phyloP scores from a whole-genome alignment of 2,329 filamentous ascomycete genomes.

The Tolypocladium sp. region DNA sequence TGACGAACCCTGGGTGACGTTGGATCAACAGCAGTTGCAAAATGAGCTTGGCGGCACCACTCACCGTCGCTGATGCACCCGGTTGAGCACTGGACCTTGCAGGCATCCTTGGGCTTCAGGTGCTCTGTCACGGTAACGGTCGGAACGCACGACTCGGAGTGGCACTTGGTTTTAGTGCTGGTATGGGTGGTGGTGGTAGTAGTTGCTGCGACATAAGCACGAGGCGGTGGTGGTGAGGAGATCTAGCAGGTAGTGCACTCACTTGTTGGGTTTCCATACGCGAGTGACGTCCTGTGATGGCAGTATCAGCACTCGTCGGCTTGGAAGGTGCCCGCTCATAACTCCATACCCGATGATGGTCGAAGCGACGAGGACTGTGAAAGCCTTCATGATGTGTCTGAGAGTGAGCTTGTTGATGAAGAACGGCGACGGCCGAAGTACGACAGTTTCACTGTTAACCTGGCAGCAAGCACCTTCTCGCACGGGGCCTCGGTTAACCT shows the following conservation, averaged over 20 bases:
- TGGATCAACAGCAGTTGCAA: background rate
- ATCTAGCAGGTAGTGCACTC: background rate
- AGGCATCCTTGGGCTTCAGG: slow-evolving; percentile 2
- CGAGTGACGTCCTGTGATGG: background rate
- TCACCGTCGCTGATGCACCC: slow-evolving; percentile 10
- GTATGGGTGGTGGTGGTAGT: background rate
- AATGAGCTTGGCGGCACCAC: background rate
- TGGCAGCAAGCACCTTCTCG: background rate
- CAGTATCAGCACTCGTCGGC: background rate
- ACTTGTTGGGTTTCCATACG: background rate
- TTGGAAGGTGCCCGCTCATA: background rate
- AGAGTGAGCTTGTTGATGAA: too few species aligned
- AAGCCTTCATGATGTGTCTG: background rate
- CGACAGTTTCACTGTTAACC: background rate
- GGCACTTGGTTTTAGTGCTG: background rate
- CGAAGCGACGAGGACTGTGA: background rate
- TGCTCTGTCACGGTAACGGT: slow-evolving; percentile 8
- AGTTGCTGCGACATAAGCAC: background rate
- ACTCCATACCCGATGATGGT: background rate
- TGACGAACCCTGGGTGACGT: slow-evolving; percentile 4
- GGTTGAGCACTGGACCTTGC: slow-evolving; percentile 6
- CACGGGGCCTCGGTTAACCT: background rate
- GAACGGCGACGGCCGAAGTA: background rate
- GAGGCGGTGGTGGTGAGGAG: background rate
- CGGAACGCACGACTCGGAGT: slow-evolving; percentile 4